Evolutionary conservation across 2,329 filamentous ascomycete genomes (phyloP).

Genomic region (Teratosphaeria destructans): DNA sequence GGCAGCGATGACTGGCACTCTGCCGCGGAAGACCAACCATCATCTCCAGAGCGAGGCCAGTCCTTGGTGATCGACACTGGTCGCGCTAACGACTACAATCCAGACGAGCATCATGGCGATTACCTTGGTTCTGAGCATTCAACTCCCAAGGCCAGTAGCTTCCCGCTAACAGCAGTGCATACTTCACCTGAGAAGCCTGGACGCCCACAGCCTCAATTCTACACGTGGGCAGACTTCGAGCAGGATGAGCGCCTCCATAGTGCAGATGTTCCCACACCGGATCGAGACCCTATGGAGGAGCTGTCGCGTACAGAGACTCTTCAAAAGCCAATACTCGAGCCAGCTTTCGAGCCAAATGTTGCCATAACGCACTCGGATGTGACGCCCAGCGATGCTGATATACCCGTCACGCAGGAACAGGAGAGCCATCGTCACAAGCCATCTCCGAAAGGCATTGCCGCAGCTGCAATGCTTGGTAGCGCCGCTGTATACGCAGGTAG

Average conservation of each 20-base stretch:
- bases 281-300: neutral
- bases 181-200: conserved; percentile 9
- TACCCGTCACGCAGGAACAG: neutral
- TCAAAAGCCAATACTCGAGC: neutral
- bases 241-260: conserved; percentile 21
- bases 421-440: neutral
- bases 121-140: conserved; percentile 53
- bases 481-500: conserved; percentile 14
- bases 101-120: conserved; percentile 26
- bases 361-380: neutral
- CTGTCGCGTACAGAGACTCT: neutral
- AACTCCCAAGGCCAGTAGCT: conserved; percentile 55
- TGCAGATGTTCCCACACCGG: neutral
- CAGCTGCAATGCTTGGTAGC: conserved; percentile 19
- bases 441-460: conserved; percentile 8
- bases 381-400: neutral
- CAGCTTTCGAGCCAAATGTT: neutral
- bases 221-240: conserved; percentile 28
- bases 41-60: conserved; percentile 6
- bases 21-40: conserved; percentile 28
- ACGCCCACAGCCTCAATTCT: conserved; percentile 25
- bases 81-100: conserved; percentile 10
- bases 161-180: conserved; percentile 19
- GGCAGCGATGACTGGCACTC: conserved; percentile 36
- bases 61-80: conserved; percentile 16